Percentiles rank a stretch among this genome's conserved stretches.
Evolutionary conservation across 306 rosid species (phyloP).

Genomic region (Oxytropis ochrocephala): DNA sequence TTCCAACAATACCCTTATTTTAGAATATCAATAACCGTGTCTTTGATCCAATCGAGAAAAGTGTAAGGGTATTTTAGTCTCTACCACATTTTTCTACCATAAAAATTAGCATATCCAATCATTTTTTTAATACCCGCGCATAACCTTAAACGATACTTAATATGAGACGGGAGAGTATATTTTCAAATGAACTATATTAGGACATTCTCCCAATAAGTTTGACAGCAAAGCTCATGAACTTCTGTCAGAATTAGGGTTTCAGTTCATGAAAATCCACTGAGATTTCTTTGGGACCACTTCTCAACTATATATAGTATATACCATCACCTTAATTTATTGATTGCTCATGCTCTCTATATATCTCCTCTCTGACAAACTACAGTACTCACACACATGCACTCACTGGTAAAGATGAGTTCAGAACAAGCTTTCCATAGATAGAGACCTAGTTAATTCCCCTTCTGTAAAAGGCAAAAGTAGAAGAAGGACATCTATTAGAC

Average conservation of each 20-base stretch:
- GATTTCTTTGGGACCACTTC: constrained; percentile 60
- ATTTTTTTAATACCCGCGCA: too few species aligned
- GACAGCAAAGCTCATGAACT: constrained; percentile 17
- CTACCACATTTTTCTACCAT: too few species aligned
- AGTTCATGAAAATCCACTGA: neutral
- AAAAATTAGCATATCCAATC: too few species aligned
- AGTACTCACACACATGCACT: neutral
- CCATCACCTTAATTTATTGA: constrained; percentile 1
- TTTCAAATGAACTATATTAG: constrained; percentile 13
- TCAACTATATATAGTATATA: constrained; percentile 37
- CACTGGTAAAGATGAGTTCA: neutral
- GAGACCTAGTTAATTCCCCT: too few species aligned
- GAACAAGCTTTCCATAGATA: neutral
- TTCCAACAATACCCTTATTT: too few species aligned
- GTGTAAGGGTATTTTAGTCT: too few species aligned
- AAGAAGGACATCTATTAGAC: too few species aligned
- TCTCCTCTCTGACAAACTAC: constrained; percentile 18
- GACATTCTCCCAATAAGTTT: constrained; percentile 25
- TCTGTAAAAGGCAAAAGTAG: neutral
- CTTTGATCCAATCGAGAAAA: too few species aligned
- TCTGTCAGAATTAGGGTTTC: constrained; percentile 45
- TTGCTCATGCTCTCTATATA: neutral
- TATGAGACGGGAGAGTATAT: too few species aligned
- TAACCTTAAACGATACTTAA: too few species aligned
- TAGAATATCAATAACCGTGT: too few species aligned